These are phyloP conservation scores for Mortierella hygrophila DNA, from an alignment of 192 early-diverging fungal genomes.

Conservation along the genomic window DNA sequence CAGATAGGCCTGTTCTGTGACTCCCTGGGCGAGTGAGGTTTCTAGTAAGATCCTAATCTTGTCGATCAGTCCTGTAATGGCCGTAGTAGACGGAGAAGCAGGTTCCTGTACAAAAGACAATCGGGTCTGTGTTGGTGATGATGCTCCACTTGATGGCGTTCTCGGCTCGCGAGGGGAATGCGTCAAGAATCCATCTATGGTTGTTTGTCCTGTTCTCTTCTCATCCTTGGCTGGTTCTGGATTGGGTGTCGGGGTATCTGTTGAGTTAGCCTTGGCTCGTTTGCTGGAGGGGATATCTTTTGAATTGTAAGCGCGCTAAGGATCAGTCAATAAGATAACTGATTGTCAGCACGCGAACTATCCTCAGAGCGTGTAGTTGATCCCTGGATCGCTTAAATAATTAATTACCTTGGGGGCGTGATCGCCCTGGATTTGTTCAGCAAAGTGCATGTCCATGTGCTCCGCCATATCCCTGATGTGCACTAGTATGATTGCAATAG, in stretches of 20 bases:
- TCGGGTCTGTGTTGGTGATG: background rate
- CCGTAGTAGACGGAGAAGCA: background rate
- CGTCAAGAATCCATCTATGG: constrained; percentile 43
- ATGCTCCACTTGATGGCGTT: background rate
- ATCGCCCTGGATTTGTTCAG: constrained; percentile 28
- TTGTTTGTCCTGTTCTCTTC: constrained; percentile 33
- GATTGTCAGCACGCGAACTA: background rate
- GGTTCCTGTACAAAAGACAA: constrained; percentile 11
- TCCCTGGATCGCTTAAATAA: background rate
- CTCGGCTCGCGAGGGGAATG: background rate
- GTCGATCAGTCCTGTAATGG: constrained; percentile 7
- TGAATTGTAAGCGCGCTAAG: background rate
- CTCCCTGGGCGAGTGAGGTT: constrained; percentile 14
- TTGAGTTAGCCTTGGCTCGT: background rate
- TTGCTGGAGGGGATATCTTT: background rate
- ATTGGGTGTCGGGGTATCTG: background rate
- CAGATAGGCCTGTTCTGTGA: constrained; percentile 38
- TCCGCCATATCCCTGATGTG: constrained; percentile 35
- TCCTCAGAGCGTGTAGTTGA: too few species aligned
- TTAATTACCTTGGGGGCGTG: constrained; percentile 1
- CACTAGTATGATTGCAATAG: constrained; percentile 11
- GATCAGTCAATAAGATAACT: background rate
- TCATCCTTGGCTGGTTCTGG: background rate
- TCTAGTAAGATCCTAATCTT: constrained; percentile 26
- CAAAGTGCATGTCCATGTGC: constrained; percentile 48